These are phyloP conservation scores for Metschnikowia orientalis DNA, from an alignment of 805 yeast species.

Conservation along the genomic window DNA sequence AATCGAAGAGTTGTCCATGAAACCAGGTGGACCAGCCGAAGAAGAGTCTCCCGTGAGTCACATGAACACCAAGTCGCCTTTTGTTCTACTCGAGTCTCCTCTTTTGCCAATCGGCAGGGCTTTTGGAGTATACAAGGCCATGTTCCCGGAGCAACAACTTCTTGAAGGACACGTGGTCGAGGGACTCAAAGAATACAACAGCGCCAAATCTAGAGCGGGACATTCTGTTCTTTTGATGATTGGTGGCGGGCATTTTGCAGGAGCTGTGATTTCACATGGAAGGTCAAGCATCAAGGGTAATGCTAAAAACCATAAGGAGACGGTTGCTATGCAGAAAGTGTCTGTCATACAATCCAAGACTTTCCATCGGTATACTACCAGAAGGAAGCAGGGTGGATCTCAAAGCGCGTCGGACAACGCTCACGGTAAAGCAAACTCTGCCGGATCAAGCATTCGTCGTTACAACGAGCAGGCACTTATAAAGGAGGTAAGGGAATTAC, in stretches of 20 bases:
- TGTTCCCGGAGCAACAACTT: constrained; percentile 44
- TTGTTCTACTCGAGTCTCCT: constrained; percentile 51
- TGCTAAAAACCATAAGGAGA: constrained; percentile 42
- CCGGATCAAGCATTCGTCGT: constrained; percentile 86
- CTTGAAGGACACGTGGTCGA: constrained; percentile 42
- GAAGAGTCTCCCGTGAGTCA: constrained; percentile 42
- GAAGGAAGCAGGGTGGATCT: constrained; percentile 97
- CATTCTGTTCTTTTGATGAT: constrained; percentile 82
- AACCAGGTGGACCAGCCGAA: constrained; percentile 24
- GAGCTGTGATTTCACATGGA: constrained; percentile 79
- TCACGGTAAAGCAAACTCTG: constrained; percentile 92
- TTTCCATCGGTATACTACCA: constrained; percentile 90
- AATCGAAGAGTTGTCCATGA: constrained; percentile 17
- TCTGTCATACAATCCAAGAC: constrained; percentile 72
- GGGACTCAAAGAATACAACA: constrained; percentile 10
- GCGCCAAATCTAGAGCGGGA: constrained; percentile 27
- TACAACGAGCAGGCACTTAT: constrained; percentile 82
- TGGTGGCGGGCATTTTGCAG: constrained; percentile 98
- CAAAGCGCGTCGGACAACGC: constrained; percentile 91
- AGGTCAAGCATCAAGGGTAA: constrained; percentile 56
- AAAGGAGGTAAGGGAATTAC: constrained; percentile 68
- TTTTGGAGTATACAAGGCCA: constrained; percentile 63
- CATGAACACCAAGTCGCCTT: constrained; percentile 69
- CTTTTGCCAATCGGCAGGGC: constrained; percentile 43
- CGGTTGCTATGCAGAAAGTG: constrained; percentile 59